Conservation (phyloP, 2,329 filamentous ascomycete genomes). For the Claviceps arundinis region DNA sequence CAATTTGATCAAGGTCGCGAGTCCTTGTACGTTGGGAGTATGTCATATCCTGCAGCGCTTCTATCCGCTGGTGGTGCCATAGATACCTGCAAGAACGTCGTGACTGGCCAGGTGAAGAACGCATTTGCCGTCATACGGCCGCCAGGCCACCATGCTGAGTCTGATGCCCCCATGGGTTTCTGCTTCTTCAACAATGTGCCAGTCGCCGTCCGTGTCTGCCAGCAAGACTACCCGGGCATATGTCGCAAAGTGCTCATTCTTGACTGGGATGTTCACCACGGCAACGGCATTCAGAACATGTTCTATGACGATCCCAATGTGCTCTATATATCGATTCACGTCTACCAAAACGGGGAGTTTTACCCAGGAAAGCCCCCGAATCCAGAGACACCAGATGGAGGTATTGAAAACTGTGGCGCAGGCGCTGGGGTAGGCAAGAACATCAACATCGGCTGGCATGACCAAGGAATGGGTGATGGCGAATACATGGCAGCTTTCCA, state of each 20-base stretch:
- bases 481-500: constrained; percentile 97
- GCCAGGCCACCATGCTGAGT: constrained; percentile 89
- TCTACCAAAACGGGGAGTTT: constrained; percentile 71
- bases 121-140: constrained; percentile 91
- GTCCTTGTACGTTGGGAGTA: constrained; percentile 70
- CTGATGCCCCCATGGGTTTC: constrained; percentile 76
- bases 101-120: constrained; percentile 74
- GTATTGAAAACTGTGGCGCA: constrained; percentile 44
- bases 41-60: constrained; percentile 68
- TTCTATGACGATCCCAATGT: constrained; percentile 93
- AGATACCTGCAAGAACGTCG: constrained; percentile 87
- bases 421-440: constrained; percentile 45
- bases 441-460: constrained; percentile 54
- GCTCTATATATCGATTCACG: constrained; percentile 88
- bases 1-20: constrained; percentile 51
- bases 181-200: constrained; percentile 98
- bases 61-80: constrained; percentile 88
- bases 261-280: constrained; percentile 75
- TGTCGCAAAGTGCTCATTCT: constrained; percentile 87
- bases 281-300: constrained; percentile 91
- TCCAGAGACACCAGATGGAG: constrained; percentile 44
- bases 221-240: constrained; percentile 61
- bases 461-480: constrained; percentile 79
- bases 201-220: constrained; percentile 79
- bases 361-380: constrained; percentile 61